Evolutionary conservation across 129 eudicot species (phyloP), one percentile per base, ranked within the genome.

Genomic region (Deinandra increscens): DNA sequence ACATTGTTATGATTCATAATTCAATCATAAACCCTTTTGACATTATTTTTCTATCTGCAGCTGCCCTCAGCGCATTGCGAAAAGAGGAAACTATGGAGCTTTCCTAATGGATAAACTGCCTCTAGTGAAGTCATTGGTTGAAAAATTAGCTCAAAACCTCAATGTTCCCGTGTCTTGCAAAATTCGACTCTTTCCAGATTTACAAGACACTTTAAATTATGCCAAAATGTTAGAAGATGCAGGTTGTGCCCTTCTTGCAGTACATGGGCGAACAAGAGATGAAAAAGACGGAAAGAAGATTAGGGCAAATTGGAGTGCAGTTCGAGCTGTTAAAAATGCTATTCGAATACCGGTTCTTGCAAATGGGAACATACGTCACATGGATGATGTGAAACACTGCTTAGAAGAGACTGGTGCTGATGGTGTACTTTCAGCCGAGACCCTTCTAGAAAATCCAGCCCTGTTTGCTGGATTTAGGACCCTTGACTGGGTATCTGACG

Each of bases 211-310:
- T 1, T 68, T 87, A 71, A 78, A 76, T 45, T 89, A 89, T 66
- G 95, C 99, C 19, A 87, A 80, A 64, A 93, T 89, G 95, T 75
- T 93, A 31, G 95, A 93, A 74, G 90, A 93, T 13, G 97, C 99
- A 36, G 97, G 99, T 1, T 93, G 99, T 60, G 41, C 92, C 56
- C 88, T 93, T 43, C 71, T 93, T 37, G 97, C 99, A 2, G 95
- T 89, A 13, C 97, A 93, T 9, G 93, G 97, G 41, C 86, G 88
- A 41, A 89, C 99, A 38, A 72, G 97, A 50, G 95, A 89, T 8
- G 88, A 87, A 72, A 89, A 93, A 56, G 93, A 31, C 5, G 17
- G 41, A 58, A 58, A 17, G 31, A 58, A 31, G 89, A 55, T 87
- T 29, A 77, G 97, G 18, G 99, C 99, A 19, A 81, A 82, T 33